Evolutionary conservation across 2,329 filamentous ascomycete genomes (phyloP).

Genomic region (Hypoxylon sp.): DNA sequence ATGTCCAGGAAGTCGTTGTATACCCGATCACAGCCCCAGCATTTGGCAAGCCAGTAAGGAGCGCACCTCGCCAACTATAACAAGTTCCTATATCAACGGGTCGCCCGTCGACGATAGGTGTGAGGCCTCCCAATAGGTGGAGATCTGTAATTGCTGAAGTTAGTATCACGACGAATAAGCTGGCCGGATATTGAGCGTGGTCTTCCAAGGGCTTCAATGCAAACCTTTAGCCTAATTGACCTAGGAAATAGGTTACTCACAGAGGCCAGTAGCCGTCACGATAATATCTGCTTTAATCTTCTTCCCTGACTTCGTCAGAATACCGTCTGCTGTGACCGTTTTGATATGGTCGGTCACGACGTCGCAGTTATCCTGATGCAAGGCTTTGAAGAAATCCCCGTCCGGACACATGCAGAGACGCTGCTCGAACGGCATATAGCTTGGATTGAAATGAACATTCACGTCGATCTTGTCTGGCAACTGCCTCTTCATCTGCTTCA

Average conservation of each 20-base stretch:
- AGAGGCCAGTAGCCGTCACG: conserved; percentile 73
- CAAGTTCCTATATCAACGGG: conserved; percentile 56
- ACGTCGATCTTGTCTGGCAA: conserved; percentile 62
- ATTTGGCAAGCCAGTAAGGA: conserved; percentile 74
- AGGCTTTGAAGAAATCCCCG: conserved; percentile 59
- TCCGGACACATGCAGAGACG: conserved; percentile 70
- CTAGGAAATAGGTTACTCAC: conserved; percentile 16
- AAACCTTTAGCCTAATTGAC: neutral
- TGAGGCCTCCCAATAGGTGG: conserved; percentile 64
- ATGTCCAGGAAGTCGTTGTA: conserved; percentile 71
- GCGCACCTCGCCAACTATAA: conserved; percentile 69
- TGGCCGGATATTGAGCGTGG: neutral
- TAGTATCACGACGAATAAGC: neutral
- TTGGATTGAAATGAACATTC: conserved; percentile 66
- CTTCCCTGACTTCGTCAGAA: conserved; percentile 58
- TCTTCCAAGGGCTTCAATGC: neutral
- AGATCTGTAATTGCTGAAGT: conserved; percentile 52
- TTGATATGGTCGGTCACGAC: conserved; percentile 62
- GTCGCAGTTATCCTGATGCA: conserved; percentile 56
- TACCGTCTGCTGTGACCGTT: conserved; percentile 56
- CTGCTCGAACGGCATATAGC: conserved; percentile 73
- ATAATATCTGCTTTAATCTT: conserved; percentile 69
- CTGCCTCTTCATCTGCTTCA: conserved; percentile 56
- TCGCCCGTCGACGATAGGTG: conserved; percentile 63
- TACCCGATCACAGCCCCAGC: conserved; percentile 69